Evolutionary conservation across 495 filamentous ascomycete genomes (phyloP).

Genomic region (Podospora pseudopauciseta): DNA sequence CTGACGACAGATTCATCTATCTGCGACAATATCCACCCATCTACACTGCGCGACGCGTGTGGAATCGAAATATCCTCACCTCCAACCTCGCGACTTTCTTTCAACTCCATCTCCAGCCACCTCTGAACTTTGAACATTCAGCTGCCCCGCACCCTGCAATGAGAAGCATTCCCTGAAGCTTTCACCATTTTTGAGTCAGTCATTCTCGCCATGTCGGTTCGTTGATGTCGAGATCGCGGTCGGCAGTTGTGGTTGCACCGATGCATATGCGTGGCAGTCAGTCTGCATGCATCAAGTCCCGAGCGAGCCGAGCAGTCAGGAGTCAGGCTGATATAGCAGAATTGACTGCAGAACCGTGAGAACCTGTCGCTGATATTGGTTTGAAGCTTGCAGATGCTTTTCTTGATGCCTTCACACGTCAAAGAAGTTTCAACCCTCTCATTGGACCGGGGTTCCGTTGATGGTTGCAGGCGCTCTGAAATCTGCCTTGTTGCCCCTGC

Average conservation of each 20-base stretch:
- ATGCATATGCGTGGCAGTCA: neutral
- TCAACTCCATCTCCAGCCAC: neutral
- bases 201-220: neutral
- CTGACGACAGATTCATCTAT: neutral
- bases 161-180: neutral
- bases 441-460: neutral
- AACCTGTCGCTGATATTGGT: neutral
- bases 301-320: neutral
- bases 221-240: neutral
- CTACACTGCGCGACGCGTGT: neutral
- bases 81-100: neutral
- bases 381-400: neutral
- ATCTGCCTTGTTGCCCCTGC: neutral
- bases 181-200: neutral
- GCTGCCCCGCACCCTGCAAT: neutral
- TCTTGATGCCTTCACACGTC: neutral
- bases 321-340: slow-evolving; percentile 2
- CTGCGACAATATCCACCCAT: neutral
- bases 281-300: neutral
- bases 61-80: neutral
- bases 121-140: neutral
- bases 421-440: neutral
- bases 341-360: neutral
- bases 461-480: neutral
- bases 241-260: neutral